These are phyloP conservation scores for Paramecium primaurelia DNA, from an alignment of 73 alveolate species.

Conservation along the genomic window DNA sequence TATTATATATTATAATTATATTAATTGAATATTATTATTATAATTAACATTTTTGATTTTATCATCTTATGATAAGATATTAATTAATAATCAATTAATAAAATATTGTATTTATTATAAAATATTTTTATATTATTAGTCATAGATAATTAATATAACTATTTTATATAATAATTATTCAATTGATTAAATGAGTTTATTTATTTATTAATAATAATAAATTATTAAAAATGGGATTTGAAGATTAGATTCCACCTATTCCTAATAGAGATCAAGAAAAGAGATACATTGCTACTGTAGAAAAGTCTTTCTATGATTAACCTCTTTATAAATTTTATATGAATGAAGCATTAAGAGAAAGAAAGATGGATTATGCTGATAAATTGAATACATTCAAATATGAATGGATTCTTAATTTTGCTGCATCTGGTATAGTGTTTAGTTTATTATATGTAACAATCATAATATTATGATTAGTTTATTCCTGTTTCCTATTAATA, in stretches of 20 bases:
- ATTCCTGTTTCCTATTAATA: constrained; percentile 1
- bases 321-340: constrained; percentile 36
- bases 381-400: neutral
- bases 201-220: neutral
- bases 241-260: constrained; percentile 29
- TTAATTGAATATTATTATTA: too few species aligned
- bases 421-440: neutral
- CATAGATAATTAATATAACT: too few species aligned
- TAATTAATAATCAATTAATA: too few species aligned
- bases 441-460: neutral
- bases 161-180: too few species aligned
- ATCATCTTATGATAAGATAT: too few species aligned
- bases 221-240: constrained; percentile 44
- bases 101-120: too few species aligned
- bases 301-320: neutral
- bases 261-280: constrained; percentile 22
- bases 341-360: constrained; percentile 40
- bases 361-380: constrained; percentile 46
- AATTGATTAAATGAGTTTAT: neutral
- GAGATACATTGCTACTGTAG: neutral
- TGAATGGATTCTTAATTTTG: constrained; percentile 7
- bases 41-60: too few species aligned
- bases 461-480: neutral
- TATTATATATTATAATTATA: too few species aligned
- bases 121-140: too few species aligned